Conservation (phyloP, 192 early-diverging fungal species). For the Chytriomyces hyalinus region DNA sequence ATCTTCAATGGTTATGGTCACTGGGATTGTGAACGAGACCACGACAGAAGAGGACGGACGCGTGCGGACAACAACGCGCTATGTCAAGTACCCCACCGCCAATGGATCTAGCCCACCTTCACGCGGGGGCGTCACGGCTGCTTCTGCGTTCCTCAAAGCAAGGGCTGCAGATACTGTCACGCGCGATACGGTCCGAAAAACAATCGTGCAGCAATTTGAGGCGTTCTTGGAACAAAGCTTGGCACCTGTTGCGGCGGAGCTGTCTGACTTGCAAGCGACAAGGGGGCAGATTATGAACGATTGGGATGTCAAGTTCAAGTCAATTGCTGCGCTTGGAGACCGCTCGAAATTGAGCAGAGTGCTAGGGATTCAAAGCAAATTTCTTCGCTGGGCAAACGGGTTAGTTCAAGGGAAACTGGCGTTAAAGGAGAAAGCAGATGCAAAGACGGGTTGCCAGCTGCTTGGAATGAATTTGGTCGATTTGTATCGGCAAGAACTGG, state of each 20-base stretch:
- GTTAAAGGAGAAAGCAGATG: neutral
- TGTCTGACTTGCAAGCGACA: neutral
- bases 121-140: neutral
- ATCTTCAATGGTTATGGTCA: neutral
- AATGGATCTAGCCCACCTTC: neutral
- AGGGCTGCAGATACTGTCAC: neutral
- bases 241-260: neutral
- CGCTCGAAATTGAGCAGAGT: neutral
- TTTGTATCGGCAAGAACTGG: constrained; percentile 2
- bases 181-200: constrained; percentile 5
- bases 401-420: neutral
- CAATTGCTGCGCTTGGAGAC: constrained; percentile 12
- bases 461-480: constrained; percentile 11
- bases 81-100: neutral
- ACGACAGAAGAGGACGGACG: neutral
- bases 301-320: constrained; percentile 30
- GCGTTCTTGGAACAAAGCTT: neutral
- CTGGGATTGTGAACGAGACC: constrained; percentile 6
- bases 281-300: neutral
- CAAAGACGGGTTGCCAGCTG: neutral
- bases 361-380: constrained; percentile 4
- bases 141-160: neutral
- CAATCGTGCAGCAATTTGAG: constrained; percentile 17
- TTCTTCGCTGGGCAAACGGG: neutral
- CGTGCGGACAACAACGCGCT: neutral